These are phyloP conservation scores for Lodderomyces elongisporus DNA, from an alignment of 1,139 yeast genomes.

Conservation along the genomic window DNA sequence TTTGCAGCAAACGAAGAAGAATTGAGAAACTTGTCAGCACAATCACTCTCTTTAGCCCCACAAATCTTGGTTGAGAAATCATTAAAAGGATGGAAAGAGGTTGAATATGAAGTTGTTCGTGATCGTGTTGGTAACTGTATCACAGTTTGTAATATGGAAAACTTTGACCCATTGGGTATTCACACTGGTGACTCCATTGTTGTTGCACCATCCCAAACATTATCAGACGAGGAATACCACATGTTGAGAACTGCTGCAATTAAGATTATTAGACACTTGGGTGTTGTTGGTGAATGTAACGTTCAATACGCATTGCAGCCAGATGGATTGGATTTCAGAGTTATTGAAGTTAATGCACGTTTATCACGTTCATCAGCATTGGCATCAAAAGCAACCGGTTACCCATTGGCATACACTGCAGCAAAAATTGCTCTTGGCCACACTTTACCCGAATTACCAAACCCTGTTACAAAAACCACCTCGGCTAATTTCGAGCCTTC, in stretches of 20 bases:
- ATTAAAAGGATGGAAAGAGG: slow-evolving; percentile 98
- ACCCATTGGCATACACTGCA: slow-evolving; percentile 97
- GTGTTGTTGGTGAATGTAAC: slow-evolving; percentile 99
- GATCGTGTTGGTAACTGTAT: slow-evolving; percentile 96
- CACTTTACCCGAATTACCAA: slow-evolving; percentile 91
- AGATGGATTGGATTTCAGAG: slow-evolving; percentile 90
- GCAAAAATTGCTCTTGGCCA: slow-evolving; percentile 78
- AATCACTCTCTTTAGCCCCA: slow-evolving; percentile 83
- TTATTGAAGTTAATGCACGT: slow-evolving; percentile 96
- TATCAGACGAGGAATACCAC: slow-evolving; percentile 95
- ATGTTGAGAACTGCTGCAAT: slow-evolving; percentile 97
- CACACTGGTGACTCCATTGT: slow-evolving; percentile 99
- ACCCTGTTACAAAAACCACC: slow-evolving; percentile 94
- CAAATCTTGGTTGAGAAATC: slow-evolving; percentile 96
- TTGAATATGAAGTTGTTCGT: slow-evolving; percentile 97
- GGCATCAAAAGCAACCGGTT: slow-evolving; percentile 98
- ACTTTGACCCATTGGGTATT: slow-evolving; percentile 95
- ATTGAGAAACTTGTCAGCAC: slow-evolving; percentile 27
- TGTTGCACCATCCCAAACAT: slow-evolving; percentile 97
- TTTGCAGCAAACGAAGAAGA: slow-evolving; percentile 83
- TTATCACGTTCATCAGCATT: slow-evolving; percentile 95
- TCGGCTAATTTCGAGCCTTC: slow-evolving; percentile 97
- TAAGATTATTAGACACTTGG: slow-evolving; percentile 93
- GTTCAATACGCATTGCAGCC: slow-evolving; percentile 97
- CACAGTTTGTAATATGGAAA: slow-evolving; percentile 99